phyloP scores from a whole-genome alignment of 1,284 basidiomycete genomes.

The Mycena sp. region DNA sequence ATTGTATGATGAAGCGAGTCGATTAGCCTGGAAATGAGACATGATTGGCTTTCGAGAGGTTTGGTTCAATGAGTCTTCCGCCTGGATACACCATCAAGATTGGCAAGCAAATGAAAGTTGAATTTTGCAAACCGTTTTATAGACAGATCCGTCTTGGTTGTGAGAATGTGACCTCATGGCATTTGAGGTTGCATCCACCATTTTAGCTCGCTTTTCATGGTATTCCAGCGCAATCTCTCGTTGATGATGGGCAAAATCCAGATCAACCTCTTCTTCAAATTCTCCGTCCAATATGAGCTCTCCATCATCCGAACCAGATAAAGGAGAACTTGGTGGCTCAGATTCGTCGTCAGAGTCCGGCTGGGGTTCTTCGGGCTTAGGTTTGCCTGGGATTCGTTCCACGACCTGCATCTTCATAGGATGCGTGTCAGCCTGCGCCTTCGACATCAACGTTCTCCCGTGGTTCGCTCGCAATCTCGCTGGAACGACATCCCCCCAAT shows the following conservation, averaged over 20 bases:
- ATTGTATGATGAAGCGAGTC: slow-evolving; percentile 56
- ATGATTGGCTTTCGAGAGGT: slow-evolving; percentile 54
- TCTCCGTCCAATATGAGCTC: slow-evolving; percentile 51
- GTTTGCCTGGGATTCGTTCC: slow-evolving; percentile 59
- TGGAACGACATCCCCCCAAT: slow-evolving; percentile 66
- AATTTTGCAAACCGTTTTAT: slow-evolving; percentile 35
- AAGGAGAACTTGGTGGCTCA: slow-evolving; percentile 40
- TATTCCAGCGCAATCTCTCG: slow-evolving; percentile 80
- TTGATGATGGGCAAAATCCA: slow-evolving; percentile 71
- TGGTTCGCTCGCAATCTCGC: slow-evolving; percentile 55
- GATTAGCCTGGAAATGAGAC: slow-evolving; percentile 71
- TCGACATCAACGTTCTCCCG: slow-evolving; percentile 50
- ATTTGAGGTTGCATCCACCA: slow-evolving; percentile 61
- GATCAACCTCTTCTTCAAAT: slow-evolving; percentile 56
- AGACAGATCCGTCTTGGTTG: slow-evolving; percentile 29
- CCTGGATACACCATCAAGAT: background rate
- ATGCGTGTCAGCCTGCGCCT: slow-evolving; percentile 48
- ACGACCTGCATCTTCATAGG: slow-evolving; percentile 77
- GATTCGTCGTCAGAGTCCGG: slow-evolving; percentile 64
- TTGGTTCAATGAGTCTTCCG: slow-evolving; percentile 21
- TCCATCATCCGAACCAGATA: slow-evolving; percentile 37
- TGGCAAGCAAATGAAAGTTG: background rate
- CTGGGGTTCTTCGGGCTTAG: slow-evolving; percentile 39
- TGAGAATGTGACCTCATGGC: slow-evolving; percentile 56
- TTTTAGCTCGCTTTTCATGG: slow-evolving; percentile 63